These are phyloP conservation scores for Alternaria viburni DNA, from an alignment of 2,329 filamentous ascomycete genomes.

Conservation along the genomic window DNA sequence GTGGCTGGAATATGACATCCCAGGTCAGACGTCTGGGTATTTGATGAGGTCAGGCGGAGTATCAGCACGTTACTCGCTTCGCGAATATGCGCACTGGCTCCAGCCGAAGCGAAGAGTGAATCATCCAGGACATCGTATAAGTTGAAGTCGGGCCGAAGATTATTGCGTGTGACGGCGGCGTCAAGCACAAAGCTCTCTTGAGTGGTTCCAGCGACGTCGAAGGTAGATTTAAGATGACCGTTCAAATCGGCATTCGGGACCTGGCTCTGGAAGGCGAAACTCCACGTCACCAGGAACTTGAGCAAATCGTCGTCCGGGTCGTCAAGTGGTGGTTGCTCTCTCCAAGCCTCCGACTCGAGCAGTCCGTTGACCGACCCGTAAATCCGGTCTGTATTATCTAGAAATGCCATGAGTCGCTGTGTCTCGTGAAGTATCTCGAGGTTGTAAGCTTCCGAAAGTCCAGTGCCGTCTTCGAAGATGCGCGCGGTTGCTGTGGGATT, in stretches of 20 bases:
- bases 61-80: constrained; percentile 61
- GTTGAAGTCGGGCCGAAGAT: constrained; percentile 41
- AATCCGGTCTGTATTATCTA: constrained; percentile 63
- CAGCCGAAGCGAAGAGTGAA: constrained; percentile 49
- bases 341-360: constrained; percentile 51
- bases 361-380: constrained; percentile 65
- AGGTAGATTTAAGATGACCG: constrained; percentile 52
- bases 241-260: constrained; percentile 51
- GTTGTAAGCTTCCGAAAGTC: constrained; percentile 34
- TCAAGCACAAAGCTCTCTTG: constrained; percentile 41
- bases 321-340: constrained; percentile 18
- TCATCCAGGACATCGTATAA: constrained; percentile 63
- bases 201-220: constrained; percentile 40
- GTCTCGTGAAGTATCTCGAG: constrained; percentile 61
- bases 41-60: constrained; percentile 46
- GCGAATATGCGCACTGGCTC: constrained; percentile 36
- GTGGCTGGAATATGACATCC: constrained; percentile 59
- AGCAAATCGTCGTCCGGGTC: constrained; percentile 49
- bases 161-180: constrained; percentile 27
- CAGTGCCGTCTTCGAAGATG: constrained; percentile 54
- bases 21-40: constrained; percentile 48
- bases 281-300: constrained; percentile 59
- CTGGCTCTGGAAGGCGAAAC: constrained; percentile 52
- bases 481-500: constrained; percentile 57
- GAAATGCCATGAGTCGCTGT: constrained; percentile 67